Evolutionary conservation across 2,329 filamentous ascomycete genomes (phyloP), one percentile per base, ranked within the genome.

Genomic region (Seiridium cupressi): DNA sequence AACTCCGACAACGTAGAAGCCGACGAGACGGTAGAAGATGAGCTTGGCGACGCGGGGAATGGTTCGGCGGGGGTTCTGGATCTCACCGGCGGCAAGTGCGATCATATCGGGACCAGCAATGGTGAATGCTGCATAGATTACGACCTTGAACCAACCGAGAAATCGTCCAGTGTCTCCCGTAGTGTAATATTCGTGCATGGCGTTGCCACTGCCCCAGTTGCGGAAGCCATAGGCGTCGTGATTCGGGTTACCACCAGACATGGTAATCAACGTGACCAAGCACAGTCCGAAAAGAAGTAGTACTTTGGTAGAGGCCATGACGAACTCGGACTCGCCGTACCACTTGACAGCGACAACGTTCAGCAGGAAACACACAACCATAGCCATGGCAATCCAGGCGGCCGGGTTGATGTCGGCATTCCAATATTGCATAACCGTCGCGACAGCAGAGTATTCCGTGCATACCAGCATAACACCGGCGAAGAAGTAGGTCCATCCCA

Each of bases 11-110:
- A 87, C 79, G 73, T 87, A 88, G 72, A 89, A 88, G 0, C 79
- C 72, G 1, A 83, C 86, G 31, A 89, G 74, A 47, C 86, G 83
- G 68, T 86, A 87, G 72, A 88, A 88, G 7, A 88, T 84, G 6
- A 81, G 82, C 59, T 87, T 87, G 72, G 80, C 88, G 0, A 86
- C 86, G 57, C 77, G 80, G 0, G 86, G 86, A 69, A 89, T 80
- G 34, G 81, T 78, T 4, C 71, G 71, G n/a, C 84, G 78, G 0
- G 84, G 84, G 63, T 85, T 84, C 61, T 84, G 77, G 3, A 83
- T 78, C 69, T 86, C 84, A 34, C 66, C 66, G 13, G 66, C 66
- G 3, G 66, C 63, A 55, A 78, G 76, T n/a, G 72, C 72, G 47
- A 86, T 80, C 66, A 85, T 55, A 64, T 86, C 84, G 0, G 83